These are phyloP conservation scores for Tuber aestivum DNA, from an alignment of 495 filamentous ascomycete species.

Conservation along the genomic window DNA sequence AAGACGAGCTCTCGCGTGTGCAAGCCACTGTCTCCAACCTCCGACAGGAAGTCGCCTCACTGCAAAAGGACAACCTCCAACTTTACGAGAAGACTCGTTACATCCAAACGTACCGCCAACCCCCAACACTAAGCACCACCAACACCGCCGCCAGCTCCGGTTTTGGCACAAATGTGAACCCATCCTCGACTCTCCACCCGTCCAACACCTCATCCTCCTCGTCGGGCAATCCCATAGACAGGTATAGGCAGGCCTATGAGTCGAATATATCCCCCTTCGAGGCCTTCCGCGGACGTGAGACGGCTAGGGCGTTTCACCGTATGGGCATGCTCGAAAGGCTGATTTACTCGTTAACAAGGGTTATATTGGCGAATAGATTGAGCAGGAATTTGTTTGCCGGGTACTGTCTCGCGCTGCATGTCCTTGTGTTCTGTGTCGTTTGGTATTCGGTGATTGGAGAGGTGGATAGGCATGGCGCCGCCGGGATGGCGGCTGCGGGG, in stretches of 20 bases:
- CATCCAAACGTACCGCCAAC: conserved; percentile 72
- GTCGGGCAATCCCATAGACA: conserved; percentile 65
- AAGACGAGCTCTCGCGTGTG: conserved; percentile 77
- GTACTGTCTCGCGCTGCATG: conserved; percentile 83
- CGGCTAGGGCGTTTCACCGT: conserved; percentile 82
- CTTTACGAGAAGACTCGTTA: conserved; percentile 98
- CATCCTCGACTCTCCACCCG: conserved; percentile 57
- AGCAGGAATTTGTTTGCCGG: conserved; percentile 92
- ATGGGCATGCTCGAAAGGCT: conserved; percentile 88
- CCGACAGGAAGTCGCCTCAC: conserved; percentile 79
- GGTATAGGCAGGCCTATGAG: conserved; percentile 91
- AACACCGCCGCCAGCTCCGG: conserved; percentile 61
- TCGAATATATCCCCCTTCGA: conserved; percentile 92
- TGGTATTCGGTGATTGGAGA: conserved; percentile 66
- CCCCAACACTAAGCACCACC: conserved; percentile 44
- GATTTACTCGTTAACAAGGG: conserved; percentile 82
- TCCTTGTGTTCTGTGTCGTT: conserved; percentile 77
- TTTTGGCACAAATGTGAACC: conserved; percentile 66
- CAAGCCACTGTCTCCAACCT: conserved; percentile 78
- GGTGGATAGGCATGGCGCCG: conserved; percentile 25
- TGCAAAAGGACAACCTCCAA: conserved; percentile 93
- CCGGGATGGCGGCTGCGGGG: conserved; percentile 44
- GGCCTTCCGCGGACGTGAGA: conserved; percentile 86
- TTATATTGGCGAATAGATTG: conserved; percentile 81
- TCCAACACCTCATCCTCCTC: conserved; percentile 50